phyloP scores from a whole-genome alignment of 1,284 basidiomycete species.

The Pseudozyma hubeiensis region DNA sequence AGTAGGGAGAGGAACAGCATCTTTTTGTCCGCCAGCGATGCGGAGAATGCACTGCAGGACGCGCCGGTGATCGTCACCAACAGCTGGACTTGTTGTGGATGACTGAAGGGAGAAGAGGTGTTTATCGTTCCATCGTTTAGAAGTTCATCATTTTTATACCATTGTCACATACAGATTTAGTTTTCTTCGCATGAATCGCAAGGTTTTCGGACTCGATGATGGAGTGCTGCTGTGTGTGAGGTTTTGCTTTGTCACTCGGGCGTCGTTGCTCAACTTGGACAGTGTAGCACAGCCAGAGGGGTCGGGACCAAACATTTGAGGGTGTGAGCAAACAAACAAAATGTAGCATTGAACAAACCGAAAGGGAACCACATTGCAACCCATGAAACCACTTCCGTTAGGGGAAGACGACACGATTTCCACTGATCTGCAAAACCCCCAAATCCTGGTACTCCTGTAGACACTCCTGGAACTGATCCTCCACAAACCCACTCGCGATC shows the following conservation, averaged over 20 bases:
- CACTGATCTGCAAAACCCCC: conserved; percentile 34
- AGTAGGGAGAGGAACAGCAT: conserved; percentile 40
- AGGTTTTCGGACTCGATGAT: too few relatives aligned
- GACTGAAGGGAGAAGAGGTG: background rate
- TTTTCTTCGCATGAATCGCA: background rate
- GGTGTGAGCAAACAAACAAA: background rate
- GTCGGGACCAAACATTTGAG: too few relatives aligned
- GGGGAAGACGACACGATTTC: conserved; percentile 26
- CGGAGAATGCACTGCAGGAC: background rate
- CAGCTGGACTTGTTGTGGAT: conserved; percentile 46
- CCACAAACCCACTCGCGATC: conserved; percentile 44
- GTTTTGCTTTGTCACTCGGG: background rate
- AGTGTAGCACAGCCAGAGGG: too few relatives aligned
- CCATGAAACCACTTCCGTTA: too few relatives aligned
- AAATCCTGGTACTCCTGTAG: conserved; percentile 46
- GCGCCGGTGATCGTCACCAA: conserved; percentile 9
- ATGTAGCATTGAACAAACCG: background rate
- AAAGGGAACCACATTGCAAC: too few relatives aligned
- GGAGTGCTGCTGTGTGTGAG: background rate
- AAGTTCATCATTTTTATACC: background rate
- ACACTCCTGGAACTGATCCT: conserved; percentile 54
- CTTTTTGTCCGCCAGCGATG: conserved; percentile 20
- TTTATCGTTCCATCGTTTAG: too few relatives aligned
- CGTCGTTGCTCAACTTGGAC: too few relatives aligned
- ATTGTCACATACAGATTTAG: background rate